Base-by-base conservation (phyloP, 1,284 basidiomycete species). In the Moesziomyces sp. region DNA sequence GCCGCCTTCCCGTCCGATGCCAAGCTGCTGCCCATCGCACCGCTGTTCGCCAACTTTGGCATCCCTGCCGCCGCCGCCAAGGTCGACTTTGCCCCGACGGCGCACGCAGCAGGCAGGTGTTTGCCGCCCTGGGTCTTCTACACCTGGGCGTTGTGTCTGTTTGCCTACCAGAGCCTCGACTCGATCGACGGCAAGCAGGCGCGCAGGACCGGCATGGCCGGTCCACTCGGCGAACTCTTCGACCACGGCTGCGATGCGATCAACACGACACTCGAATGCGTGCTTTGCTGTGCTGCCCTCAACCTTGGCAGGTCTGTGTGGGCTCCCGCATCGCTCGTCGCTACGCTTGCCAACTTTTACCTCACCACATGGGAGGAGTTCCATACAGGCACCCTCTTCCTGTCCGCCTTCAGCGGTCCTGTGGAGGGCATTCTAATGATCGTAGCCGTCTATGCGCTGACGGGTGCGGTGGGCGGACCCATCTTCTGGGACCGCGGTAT, bases 341-440 rank as follows among this genome's bases (percentile, higher is more conserved):
- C 92, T 0, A 92, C 93, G 0, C 88, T 97, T 18, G 91, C 92
- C 70, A 97, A 93, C 85, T 99, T 99, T 84, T 98, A 98, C 85
- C 87, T 97, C 16, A 85, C 93, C 0, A 97, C 94, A 5, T 98
- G 96, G 96, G 96, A 99, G 83, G 96, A 99, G 85, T 96, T 92
- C 81, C 92, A 99, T 84, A 99, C 96, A 1, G 92, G 92, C 18
- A 80, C 77, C 14, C 79, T 83, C 19, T 83, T 77, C 65, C 76
- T 83, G 40, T 82, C 93, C n/a, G 89, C 91, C 28, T 97, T 97
- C 85, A 96, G 93, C 10, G 96, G 96, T 0, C 96, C 96, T 0
- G 93, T 98, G 2, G 96, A 98, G 85, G 96, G 96, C 10, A 97
- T 99, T 77, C 86, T 99, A 51, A 89, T 98, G 85, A 91, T 98